Evolutionary conservation across 2,329 filamentous ascomycete species (phyloP), one percentile per base, ranked within the genome.

Genomic region (Neoarthrinium moseri): DNA sequence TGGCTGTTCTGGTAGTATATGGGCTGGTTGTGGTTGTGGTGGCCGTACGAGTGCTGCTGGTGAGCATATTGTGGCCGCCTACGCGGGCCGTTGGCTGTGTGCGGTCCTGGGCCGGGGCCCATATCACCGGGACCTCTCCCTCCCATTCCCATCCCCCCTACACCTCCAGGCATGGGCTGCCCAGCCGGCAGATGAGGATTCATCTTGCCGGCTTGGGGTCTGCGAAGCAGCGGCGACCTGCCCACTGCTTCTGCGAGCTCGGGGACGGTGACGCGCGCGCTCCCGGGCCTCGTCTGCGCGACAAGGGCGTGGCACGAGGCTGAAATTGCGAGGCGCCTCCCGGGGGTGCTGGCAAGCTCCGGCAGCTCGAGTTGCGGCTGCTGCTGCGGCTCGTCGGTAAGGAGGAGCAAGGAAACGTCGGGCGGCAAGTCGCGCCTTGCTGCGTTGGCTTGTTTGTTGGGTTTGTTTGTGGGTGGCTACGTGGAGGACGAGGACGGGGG

Each of bases 131-230:
- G 55, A 3, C 52, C 51, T 55, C 53, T 49, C 26, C 46, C 51
- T 22, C 50, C 63, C 30, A 39, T 49, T 44, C 51, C 57, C 54
- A 58, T 58, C 47, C 55, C 58, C 43, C 62, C 53, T 13, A 52
- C 49, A 43, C 52, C 67, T 62, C 71, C 72, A 61, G 72, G 75
- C 71, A 80, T 76, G 67, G 75, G 75, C 71, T 84, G 82, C 78
- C 85, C 85, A 81, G 83, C 83, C 81, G 84, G 82, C 83, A 86
- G 82, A 85, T 86, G 83, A 71, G 75, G 75, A 74, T 83, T 86
- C 85, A 89, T 89, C 84, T 78, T 88, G 80, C 81, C 83, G 81
- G 80, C 79, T 71, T 80, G 77, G 78, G 79, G 66, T 57, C 60
- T 43, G 56, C 51, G 51, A 57, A 58, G 58, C 56, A 61, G 57